These are phyloP conservation scores for Echeveria elegans DNA, from an alignment of 164 flowering plant species.

Conservation along the genomic window DNA sequence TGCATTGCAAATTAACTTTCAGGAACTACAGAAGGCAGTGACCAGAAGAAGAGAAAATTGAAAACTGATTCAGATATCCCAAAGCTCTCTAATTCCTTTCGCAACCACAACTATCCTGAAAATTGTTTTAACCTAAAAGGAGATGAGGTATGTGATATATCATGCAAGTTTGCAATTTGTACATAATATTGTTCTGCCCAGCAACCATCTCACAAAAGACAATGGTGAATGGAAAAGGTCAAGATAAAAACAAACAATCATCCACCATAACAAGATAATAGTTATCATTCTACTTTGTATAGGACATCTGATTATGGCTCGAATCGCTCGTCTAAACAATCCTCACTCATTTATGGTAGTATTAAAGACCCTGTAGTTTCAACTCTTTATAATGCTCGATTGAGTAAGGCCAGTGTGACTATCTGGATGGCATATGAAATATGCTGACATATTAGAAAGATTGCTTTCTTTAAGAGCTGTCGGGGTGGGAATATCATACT, in stretches of 20 bases:
- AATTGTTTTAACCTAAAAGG: conserved; percentile 66
- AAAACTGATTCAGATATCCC: conserved; percentile 71
- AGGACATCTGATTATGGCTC: not conserved
- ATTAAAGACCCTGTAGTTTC: too few relatives aligned
- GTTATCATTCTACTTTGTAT: not conserved
- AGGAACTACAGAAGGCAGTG: conserved; percentile 61
- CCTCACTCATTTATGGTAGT: too few relatives aligned
- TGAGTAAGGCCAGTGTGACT: not conserved
- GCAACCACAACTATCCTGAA: conserved; percentile 74
- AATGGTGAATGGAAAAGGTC: not conserved
- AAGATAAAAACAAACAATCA: not conserved
- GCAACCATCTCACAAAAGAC: not conserved
- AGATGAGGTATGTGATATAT: conserved; percentile 57
- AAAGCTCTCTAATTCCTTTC: conserved; percentile 54
- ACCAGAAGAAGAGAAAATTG: conserved; percentile 76
- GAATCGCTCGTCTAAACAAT: too few relatives aligned
- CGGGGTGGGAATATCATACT: too few relatives aligned
- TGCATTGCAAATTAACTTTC: conserved; percentile 3
- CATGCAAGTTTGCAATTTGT: not conserved
- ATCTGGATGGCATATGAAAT: not conserved
- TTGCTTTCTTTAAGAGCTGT: not conserved
- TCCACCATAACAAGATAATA: not conserved
- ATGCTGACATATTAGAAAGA: too few relatives aligned
- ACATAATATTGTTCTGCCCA: not conserved
- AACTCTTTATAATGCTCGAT: not conserved